These are phyloP conservation scores for Panicum miliaceum DNA, from an alignment of 176 grass and related monocot species.

Conservation along the genomic window DNA sequence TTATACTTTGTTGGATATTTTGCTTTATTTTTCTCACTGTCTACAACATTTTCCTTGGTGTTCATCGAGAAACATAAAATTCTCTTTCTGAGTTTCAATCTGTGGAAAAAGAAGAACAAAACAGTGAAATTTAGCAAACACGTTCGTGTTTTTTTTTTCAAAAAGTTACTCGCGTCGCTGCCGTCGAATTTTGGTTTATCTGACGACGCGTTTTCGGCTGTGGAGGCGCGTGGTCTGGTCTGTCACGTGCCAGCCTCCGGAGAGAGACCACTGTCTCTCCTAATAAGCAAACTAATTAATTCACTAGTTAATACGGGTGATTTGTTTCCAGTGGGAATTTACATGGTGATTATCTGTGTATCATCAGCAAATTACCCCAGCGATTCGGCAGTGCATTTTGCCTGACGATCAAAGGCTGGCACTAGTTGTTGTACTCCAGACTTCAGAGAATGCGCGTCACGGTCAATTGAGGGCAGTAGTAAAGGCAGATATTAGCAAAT, in stretches of 20 bases:
- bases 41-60: background rate
- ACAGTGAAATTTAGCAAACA: too few relatives aligned
- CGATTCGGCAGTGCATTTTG: background rate
- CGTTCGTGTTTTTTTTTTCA: too few relatives aligned
- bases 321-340: background rate
- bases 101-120: background rate
- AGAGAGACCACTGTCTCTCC: background rate
- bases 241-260: slow-evolving; percentile 5
- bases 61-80: background rate
- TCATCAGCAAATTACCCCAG: background rate
- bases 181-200: background rate
- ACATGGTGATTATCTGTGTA: background rate
- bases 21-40: background rate
- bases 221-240: background rate
- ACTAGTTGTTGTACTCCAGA: background rate
- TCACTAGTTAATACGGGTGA: background rate
- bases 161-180: slow-evolving; percentile 9
- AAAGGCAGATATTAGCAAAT: background rate
- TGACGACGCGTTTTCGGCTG: slow-evolving; percentile 7
- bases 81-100: background rate
- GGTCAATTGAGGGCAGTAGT: background rate
- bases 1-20: background rate
- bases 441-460: background rate
- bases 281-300: background rate
- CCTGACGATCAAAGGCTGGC: background rate